A percentile compares a stretch with the other conserved stretches of the same genome.
Evolutionary conservation across 805 yeast species (phyloP).

Genomic region (Komagataella populi): DNA sequence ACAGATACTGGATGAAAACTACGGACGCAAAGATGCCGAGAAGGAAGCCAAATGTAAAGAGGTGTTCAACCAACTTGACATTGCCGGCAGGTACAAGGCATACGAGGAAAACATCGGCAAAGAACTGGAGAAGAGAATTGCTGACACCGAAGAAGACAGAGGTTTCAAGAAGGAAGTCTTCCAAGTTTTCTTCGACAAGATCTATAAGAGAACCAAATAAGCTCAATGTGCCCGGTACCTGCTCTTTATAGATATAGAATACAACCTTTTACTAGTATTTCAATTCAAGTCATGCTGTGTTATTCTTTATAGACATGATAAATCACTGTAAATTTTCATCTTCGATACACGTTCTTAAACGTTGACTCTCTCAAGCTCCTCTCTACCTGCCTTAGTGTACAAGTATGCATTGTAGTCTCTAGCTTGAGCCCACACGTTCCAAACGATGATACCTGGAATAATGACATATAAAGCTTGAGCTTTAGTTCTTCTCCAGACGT

Average conservation of each 20-base stretch:
- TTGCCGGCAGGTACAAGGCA: conserved; percentile 55
- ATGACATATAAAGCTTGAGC: conserved; percentile 68
- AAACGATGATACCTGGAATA: conserved; percentile 68
- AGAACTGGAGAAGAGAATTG: conserved; percentile 47
- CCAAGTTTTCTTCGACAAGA: conserved; percentile 72
- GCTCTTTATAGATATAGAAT: neutral
- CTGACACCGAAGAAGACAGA: conserved; percentile 70
- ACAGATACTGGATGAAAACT: conserved; percentile 67
- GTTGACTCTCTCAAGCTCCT: conserved; percentile 65
- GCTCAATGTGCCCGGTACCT: neutral
- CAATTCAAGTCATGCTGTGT: neutral
- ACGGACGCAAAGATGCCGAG: conserved; percentile 67
- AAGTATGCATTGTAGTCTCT: conserved; percentile 86
- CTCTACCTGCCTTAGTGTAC: conserved; percentile 96
- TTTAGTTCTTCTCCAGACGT: conserved; percentile 88
- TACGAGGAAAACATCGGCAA: conserved; percentile 74
- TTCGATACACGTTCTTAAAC: conserved; percentile 10
- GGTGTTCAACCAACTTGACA: conserved; percentile 59
- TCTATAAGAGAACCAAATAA: conserved; percentile 87
- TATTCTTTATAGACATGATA: neutral
- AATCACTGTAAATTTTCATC: neutral
- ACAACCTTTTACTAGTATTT: neutral
- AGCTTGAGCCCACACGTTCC: conserved; percentile 79
- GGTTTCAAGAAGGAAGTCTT: conserved; percentile 91
- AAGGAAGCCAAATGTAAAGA: conserved; percentile 61